These are phyloP conservation scores for Parasitella parasitica DNA, from an alignment of 371 early-diverging fungal species.

Conservation along the genomic window DNA sequence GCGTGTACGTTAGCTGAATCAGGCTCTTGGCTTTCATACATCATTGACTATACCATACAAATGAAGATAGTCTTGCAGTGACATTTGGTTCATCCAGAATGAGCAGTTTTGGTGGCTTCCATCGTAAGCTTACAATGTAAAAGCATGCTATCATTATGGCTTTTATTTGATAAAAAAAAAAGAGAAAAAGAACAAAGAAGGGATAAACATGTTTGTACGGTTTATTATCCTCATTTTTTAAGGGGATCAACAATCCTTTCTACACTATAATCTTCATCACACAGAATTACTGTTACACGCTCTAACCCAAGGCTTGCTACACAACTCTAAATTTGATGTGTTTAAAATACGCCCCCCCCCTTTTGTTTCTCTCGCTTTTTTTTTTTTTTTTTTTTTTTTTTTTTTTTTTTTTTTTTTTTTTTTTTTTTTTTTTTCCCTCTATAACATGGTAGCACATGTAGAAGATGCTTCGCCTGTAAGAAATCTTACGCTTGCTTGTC, in stretches of 20 bases:
- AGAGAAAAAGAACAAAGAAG: conserved; percentile 1
- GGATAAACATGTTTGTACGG: background rate
- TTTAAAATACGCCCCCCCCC: background rate
- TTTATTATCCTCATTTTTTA: background rate
- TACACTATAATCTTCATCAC: background rate
- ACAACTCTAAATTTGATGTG: background rate
- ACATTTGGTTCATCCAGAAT: conserved; percentile 18
- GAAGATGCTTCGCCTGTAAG: background rate
- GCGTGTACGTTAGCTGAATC: background rate
- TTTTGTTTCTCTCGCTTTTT: too few species aligned
- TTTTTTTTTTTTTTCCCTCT: background rate
- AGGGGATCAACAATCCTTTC: background rate
- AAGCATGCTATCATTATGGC: conserved; percentile 25
- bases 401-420: background rate
- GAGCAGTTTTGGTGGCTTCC: conserved; percentile 35
- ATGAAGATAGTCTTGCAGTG: conserved; percentile 11
- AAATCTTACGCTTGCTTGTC: background rate
- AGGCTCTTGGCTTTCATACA: background rate
- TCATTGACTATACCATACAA: conserved; percentile 21
- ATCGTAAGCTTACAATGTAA: conserved; percentile 31
- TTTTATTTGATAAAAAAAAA: background rate
- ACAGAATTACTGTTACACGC: background rate
- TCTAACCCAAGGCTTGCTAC: too few species aligned
- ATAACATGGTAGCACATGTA: background rate
- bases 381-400: background rate